Evolutionary conservation across 1,284 basidiomycete genomes (phyloP), one percentile per base, ranked within the genome.

Genomic region (Mycosarcoma mackinlayi): DNA sequence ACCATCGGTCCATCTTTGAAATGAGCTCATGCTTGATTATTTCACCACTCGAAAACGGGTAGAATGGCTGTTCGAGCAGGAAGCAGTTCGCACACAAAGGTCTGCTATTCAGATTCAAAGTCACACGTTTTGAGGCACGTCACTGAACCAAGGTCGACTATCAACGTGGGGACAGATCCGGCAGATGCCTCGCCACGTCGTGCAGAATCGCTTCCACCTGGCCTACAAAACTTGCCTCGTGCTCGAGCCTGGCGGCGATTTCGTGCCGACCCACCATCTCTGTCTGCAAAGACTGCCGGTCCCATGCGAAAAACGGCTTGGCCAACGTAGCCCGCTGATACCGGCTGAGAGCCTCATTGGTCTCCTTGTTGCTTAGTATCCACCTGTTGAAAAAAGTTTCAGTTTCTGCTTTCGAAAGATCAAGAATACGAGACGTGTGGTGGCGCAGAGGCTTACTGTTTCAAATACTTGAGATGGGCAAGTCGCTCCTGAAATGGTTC

Each of bases 291-390:
- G 37, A n/a, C 3, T 31, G 2, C 9, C 21, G 23, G n/a, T 39
- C 31, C 59, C 61, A 64, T 1, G 8, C 24, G 11, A 34, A 28
- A n/a, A 64, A 64, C 1, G 54, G 49, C 35, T n/a, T 48, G 33
- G n/a, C 4, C 3, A 64, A 40, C 2, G n/a, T 35, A 1, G 5
- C 28, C 3, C 19, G 18, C 40, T 64, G 54, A 10, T 27, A 4
- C 6, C 9, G 8, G 0, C 33, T 63, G 19, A 64, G 46, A 1
- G 31, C 38, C 7, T 6, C 6, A 3, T 7, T 24, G 31, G 54
- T 44, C 16, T 57, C 44, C 2, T 4, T 2, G 13, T 63, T 42
- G 14, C 18, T 21, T 23, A 57, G n/a, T 6, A 45, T 49, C 49
- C 54, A 34, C n/a, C 37, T 47, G 21, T n/a, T n/a, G n/a, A n/a